Conservation (phyloP, 352 stramenopile genomes). For the Aphanomyces invadans region DNA sequence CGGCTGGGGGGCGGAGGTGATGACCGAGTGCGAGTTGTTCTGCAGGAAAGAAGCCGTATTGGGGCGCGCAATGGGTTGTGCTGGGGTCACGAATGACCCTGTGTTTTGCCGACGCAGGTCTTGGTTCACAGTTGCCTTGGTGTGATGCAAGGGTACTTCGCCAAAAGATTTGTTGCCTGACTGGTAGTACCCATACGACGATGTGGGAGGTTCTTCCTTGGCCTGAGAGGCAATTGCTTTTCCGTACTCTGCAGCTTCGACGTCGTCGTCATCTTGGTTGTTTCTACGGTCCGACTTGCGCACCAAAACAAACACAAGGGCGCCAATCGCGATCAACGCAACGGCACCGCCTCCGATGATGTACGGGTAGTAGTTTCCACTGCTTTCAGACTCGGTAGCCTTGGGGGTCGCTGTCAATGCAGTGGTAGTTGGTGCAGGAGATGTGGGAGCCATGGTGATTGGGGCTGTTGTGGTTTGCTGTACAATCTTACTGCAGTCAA, state of each 20-base stretch:
- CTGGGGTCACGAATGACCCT: not conserved
- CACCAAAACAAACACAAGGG: slow-evolving; percentile 2
- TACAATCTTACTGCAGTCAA: not conserved
- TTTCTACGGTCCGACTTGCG: not conserved
- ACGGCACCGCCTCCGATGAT: slow-evolving; percentile 2
- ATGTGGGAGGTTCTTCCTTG: not conserved
- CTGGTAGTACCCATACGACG: slow-evolving; percentile 2
- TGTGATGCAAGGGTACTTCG: not conserved
- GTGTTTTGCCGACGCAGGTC: not conserved
- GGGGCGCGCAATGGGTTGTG: not conserved
- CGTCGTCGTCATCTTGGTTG: slow-evolving; percentile 15
- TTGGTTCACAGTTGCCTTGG: slow-evolving; percentile 16
- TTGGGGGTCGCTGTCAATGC: not conserved
- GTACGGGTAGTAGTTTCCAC: not conserved
- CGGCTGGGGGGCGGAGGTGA: not conserved
- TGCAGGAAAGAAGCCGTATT: slow-evolving; percentile 9
- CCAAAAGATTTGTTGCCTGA: not conserved
- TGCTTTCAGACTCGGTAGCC: not conserved
- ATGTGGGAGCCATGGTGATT: not conserved
- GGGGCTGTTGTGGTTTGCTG: not conserved
- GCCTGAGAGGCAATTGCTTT: slow-evolving; percentile 6
- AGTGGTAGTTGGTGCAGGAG: not conserved
- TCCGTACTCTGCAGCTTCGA: slow-evolving; percentile 18
- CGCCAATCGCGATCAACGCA: slow-evolving; percentile 15
- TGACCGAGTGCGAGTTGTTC: not conserved